These are phyloP conservation scores for Penicillium sp. DNA, from an alignment of 2,329 filamentous ascomycete genomes.

Conservation along the genomic window DNA sequence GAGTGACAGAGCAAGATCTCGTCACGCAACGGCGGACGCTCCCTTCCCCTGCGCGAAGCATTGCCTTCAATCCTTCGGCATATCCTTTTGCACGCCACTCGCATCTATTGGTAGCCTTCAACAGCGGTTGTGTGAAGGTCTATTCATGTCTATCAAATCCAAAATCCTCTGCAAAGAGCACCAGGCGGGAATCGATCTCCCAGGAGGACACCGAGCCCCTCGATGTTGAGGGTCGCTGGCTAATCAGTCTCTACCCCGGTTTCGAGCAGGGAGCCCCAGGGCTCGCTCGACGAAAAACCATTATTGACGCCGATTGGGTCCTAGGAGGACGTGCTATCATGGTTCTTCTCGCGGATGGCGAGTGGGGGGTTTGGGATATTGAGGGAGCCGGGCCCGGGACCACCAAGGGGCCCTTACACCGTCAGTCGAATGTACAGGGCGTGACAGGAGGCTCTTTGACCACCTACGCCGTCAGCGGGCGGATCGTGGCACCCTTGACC, in stretches of 20 bases:
- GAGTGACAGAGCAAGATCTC: slow-evolving; percentile 32
- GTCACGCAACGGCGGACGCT: slow-evolving; percentile 45
- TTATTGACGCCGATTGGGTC: slow-evolving; percentile 44
- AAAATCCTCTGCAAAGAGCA: slow-evolving; percentile 20
- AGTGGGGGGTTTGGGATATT: slow-evolving; percentile 48
- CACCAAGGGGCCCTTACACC: slow-evolving; percentile 34
- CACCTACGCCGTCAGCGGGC: slow-evolving; percentile 38
- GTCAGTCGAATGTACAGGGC: slow-evolving; percentile 34
- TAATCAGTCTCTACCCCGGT: slow-evolving; percentile 40
- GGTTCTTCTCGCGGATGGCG: slow-evolving; percentile 41
- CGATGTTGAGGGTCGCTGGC: slow-evolving; percentile 38
- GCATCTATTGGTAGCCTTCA: slow-evolving; percentile 50
- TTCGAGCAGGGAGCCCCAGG: slow-evolving; percentile 32
- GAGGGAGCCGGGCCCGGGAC: slow-evolving; percentile 41
- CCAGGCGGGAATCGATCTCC: slow-evolving; percentile 25
- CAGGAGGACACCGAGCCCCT: slow-evolving; percentile 28
- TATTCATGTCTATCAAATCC: slow-evolving; percentile 48
- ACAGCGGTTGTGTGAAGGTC: slow-evolving; percentile 51
- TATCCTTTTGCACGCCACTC: slow-evolving; percentile 50
- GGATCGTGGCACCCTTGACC: slow-evolving; percentile 28
- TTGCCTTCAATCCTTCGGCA: slow-evolving; percentile 50
- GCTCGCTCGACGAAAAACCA: slow-evolving; percentile 34
- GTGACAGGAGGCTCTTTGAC: slow-evolving; percentile 38
- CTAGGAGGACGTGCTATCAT: slow-evolving; percentile 41
- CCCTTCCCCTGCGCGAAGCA: slow-evolving; percentile 44